Conservation (phyloP, 768 basidiomycete genomes). For the Dentipellis sp. region DNA sequence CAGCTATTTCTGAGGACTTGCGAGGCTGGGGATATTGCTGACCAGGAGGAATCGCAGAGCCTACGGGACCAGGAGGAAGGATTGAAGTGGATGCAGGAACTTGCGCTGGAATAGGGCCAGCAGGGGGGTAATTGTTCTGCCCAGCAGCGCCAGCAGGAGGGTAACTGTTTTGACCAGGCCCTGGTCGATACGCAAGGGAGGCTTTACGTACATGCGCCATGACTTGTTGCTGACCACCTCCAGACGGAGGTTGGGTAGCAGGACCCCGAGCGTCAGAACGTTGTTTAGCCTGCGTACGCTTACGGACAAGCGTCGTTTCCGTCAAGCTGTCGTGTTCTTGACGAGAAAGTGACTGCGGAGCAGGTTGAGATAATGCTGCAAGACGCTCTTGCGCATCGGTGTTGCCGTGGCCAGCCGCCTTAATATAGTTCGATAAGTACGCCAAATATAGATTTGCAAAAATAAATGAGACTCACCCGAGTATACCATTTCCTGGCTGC, state of each 20-base stretch:
- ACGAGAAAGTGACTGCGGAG: slow-evolving; percentile 59
- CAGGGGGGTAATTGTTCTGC: no score
- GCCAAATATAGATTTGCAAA: not conserved
- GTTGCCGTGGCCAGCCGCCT: slow-evolving; percentile 77
- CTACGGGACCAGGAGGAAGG: no score
- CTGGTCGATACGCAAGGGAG: slow-evolving; percentile 25
- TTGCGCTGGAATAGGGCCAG: no score
- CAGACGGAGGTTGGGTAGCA: slow-evolving; percentile 10
- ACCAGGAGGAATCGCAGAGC: no score
- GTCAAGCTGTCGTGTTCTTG: slow-evolving; percentile 76
- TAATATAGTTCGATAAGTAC: not conserved
- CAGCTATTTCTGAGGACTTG: no score
- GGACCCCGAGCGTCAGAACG: slow-evolving; percentile 32
- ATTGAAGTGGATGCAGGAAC: no score
- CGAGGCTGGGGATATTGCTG: no score
- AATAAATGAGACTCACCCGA: slow-evolving; percentile 29
- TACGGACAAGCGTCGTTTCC: slow-evolving; percentile 72
- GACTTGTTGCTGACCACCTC: slow-evolving; percentile 32
- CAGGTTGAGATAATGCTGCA: slow-evolving; percentile 50
- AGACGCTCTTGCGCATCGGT: slow-evolving; percentile 72
- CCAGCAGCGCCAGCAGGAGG: not conserved
- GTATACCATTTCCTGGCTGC: slow-evolving; percentile 74
- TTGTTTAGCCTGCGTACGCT: slow-evolving; percentile 64
- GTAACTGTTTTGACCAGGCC: not conserved
- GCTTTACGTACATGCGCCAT: slow-evolving; percentile 48